A percentile compares a stretch with the other conserved stretches of the same genome.
Conservation (phyloP, 2,329 filamentous ascomycete species). For the Cyanodermella asteris region DNA sequence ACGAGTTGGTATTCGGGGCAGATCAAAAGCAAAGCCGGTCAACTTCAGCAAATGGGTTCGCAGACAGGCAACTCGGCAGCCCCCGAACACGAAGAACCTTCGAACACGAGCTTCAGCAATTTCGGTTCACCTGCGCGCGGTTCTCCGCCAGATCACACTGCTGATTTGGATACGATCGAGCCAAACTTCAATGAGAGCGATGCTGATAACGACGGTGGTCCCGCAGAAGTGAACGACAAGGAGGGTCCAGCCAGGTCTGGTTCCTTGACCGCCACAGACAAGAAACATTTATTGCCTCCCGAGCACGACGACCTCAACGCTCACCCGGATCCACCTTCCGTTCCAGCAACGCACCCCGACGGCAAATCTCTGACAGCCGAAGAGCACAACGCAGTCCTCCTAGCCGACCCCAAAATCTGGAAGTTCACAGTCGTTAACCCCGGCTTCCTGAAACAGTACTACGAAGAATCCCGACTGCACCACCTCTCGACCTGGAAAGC, state of each 20-base stretch:
- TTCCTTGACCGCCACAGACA: neutral
- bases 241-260: neutral
- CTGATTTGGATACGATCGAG: neutral
- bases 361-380: conserved; percentile 46
- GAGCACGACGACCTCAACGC: neutral
- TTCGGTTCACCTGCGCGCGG: neutral
- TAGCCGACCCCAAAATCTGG: conserved; percentile 65
- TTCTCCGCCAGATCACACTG: neutral
- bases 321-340: too few species aligned
- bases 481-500: conserved; percentile 95
- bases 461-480: conserved; percentile 82
- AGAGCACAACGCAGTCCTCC: conserved; percentile 69
- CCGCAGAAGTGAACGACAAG: neutral
- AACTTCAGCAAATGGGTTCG: conserved; percentile 7
- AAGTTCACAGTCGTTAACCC: conserved; percentile 86
- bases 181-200: neutral
- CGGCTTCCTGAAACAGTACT: conserved; percentile 82
- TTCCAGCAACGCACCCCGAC: too few species aligned
- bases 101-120: conserved; percentile 1
- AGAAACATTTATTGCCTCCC: neutral
- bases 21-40: conserved; percentile 25
- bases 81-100: conserved; percentile 1
- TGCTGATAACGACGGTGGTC: neutral
- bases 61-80: neutral
- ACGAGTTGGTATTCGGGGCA: conserved; percentile 66